Conservation (phyloP, 208 protist genomes). For the Leptomonas pyrrhocoris region DNA sequence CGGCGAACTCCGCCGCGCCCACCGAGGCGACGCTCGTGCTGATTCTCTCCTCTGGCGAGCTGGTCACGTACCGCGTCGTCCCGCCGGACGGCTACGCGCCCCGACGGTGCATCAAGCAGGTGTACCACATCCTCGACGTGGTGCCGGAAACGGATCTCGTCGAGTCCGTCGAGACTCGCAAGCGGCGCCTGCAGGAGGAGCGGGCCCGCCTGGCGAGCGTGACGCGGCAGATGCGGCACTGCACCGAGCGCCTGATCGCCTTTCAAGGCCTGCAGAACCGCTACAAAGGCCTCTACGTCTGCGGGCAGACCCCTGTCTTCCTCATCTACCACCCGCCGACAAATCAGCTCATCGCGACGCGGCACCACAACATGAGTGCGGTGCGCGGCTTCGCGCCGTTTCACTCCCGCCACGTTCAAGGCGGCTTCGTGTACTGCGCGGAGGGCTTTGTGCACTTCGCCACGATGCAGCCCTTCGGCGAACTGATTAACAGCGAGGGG, state of each 20-base stretch:
- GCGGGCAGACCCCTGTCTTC: slow-evolving; percentile 85
- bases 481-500: slow-evolving; percentile 37
- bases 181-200: slow-evolving; percentile 61
- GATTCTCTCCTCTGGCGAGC: slow-evolving; percentile 72
- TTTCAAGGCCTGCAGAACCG: slow-evolving; percentile 50
- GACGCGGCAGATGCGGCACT: slow-evolving; percentile 64
- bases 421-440: slow-evolving; percentile 80
- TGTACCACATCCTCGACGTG: slow-evolving; percentile 82
- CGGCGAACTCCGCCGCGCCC: slow-evolving; percentile 11
- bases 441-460: slow-evolving; percentile 86
- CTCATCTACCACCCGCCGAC: slow-evolving; percentile 58
- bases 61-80: slow-evolving; percentile 71
- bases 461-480: slow-evolving; percentile 61
- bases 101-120: slow-evolving; percentile 67
- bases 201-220: slow-evolving; percentile 56
- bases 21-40: slow-evolving; percentile 50
- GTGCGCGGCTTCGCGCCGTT: slow-evolving; percentile 86
- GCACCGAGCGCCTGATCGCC: slow-evolving; percentile 66
- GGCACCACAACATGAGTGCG: slow-evolving; percentile 56
- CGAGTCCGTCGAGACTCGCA: slow-evolving; percentile 81
- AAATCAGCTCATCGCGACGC: slow-evolving; percentile 58
- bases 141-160: slow-evolving; percentile 68
- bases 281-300: slow-evolving; percentile 77
- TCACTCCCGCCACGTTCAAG: slow-evolving; percentile 43
- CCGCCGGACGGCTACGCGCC: slow-evolving; percentile 41